Evolutionary conservation across 2,329 filamentous ascomycete genomes (phyloP).

Genomic region (Pleurostoma richardsiae): DNA sequence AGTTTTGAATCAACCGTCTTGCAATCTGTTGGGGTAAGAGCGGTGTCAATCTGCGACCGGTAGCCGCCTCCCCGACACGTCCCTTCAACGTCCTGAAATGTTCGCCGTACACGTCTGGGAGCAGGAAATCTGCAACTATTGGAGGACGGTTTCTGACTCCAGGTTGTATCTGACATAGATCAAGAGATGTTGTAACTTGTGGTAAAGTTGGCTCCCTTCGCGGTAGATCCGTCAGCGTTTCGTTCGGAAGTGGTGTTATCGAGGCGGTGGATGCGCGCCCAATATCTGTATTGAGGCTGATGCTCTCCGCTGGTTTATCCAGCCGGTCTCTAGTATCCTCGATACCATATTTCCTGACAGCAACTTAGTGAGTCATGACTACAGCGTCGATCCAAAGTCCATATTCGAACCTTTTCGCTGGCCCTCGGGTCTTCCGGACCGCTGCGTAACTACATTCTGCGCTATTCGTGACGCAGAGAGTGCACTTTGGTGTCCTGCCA

Average conservation of each 20-base stretch:
- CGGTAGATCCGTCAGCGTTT: not conserved
- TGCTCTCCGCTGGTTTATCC: too few species aligned
- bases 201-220: not conserved
- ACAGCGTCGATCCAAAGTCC: too few species aligned
- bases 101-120: not conserved
- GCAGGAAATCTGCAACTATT: not conserved
- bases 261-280: not conserved
- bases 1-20: slow-evolving; percentile 4
- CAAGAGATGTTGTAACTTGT: not conserved
- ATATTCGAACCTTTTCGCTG: not conserved
- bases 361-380: too few species aligned
- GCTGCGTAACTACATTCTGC: slow-evolving; percentile 1
- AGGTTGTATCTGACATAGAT: not conserved
- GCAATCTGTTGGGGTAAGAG: slow-evolving; percentile 7
- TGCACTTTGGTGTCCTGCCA: slow-evolving; percentile 1
- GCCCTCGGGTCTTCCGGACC: slow-evolving; percentile 1
- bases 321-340: too few species aligned
- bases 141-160: not conserved
- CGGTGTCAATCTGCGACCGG: slow-evolving; percentile 3
- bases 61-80: not conserved
- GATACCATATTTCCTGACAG: too few species aligned
- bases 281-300: too few species aligned
- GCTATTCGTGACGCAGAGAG: not conserved
- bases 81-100: not conserved
- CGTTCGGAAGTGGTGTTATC: not conserved